phyloP scores from a whole-genome alignment of 306 rosid genomes.

The Hippophae gyantsensis region DNA sequence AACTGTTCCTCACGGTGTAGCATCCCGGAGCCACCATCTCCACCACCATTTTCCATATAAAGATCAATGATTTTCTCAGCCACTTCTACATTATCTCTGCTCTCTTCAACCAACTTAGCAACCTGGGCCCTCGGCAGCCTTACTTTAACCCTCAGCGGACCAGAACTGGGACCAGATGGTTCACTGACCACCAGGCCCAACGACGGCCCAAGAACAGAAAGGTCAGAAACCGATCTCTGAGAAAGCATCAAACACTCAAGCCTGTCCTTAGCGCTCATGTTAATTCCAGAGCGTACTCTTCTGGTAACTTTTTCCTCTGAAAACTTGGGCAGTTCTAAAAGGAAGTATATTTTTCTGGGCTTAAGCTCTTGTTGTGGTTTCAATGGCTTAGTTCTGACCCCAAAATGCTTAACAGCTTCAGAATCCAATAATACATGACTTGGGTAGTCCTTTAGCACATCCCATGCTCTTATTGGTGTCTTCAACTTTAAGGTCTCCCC shows the following conservation, averaged over 20 bases:
- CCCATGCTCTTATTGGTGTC: conserved; percentile 46
- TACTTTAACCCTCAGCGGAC: conserved; percentile 42
- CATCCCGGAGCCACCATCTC: conserved; percentile 8
- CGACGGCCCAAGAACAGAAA: conserved; percentile 19
- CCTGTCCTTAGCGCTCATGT: conserved; percentile 57
- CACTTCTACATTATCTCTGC: conserved; percentile 38
- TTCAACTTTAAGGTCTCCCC: conserved; percentile 64
- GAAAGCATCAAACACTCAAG: conserved; percentile 75
- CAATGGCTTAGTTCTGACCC: conserved; percentile 59
- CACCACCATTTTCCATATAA: conserved; percentile 23
- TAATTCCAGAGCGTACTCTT: conserved; percentile 49
- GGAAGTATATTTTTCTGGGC: conserved; percentile 53
- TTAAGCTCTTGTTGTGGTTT: conserved; percentile 45
- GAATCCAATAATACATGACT: conserved; percentile 54
- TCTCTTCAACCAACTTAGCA: conserved; percentile 55
- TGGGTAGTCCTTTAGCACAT: conserved; percentile 51
- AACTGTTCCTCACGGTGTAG: conserved; percentile 4
- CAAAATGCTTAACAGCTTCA: conserved; percentile 46
- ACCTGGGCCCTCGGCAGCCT: conserved; percentile 60
- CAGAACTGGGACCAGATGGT: not conserved
- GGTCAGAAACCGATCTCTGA: conserved; percentile 51
- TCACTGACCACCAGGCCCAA: not conserved
- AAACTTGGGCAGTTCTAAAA: conserved; percentile 43
- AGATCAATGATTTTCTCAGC: conserved; percentile 55
- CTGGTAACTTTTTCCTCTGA: conserved; percentile 10